Conservation (phyloP, 306 rosid genomes). For the Pterocarpus santalinus region DNA sequence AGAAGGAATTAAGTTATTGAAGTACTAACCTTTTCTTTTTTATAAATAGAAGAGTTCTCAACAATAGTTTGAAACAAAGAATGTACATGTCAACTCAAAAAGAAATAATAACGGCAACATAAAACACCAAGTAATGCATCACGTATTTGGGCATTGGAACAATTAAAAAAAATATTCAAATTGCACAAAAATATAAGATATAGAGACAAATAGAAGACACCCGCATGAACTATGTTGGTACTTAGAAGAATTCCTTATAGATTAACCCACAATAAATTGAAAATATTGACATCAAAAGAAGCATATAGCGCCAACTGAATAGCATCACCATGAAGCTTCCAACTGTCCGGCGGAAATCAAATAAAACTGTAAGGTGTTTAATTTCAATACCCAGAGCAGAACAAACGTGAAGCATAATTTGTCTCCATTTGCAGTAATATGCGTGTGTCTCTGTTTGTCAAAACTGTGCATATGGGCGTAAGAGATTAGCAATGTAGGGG, state of each 20-base stretch:
- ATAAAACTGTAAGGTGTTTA: neutral
- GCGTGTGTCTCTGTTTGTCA: too few relatives aligned
- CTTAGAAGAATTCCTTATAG: constrained; percentile 90
- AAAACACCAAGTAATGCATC: constrained; percentile 5
- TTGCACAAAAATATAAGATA: neutral
- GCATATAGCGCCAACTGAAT: constrained; percentile 90
- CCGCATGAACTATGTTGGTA: constrained; percentile 80
- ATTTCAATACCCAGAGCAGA: too few relatives aligned
- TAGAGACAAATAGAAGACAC: constrained; percentile 49
- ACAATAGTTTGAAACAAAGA: neutral
- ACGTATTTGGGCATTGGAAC: neutral
- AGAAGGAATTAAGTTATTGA: neutral
- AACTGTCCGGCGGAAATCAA: constrained; percentile 66
- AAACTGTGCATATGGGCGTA: too few relatives aligned
- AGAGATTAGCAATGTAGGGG: too few relatives aligned
- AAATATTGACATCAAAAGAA: constrained; percentile 89
- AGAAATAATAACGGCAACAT: neutral
- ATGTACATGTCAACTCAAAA: neutral
- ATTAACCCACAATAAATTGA: constrained; percentile 92
- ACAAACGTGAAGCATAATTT: too few relatives aligned
- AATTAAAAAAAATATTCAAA: too few relatives aligned
- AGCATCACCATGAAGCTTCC: constrained; percentile 98
- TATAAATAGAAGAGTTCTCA: neutral
- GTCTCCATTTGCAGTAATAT: too few relatives aligned
- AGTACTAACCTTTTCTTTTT: neutral